Percentiles rank a stretch among this genome's conserved stretches.
Evolutionary conservation across 2,329 filamentous ascomycete species (phyloP).

Genomic region (Cladosporium sp.): DNA sequence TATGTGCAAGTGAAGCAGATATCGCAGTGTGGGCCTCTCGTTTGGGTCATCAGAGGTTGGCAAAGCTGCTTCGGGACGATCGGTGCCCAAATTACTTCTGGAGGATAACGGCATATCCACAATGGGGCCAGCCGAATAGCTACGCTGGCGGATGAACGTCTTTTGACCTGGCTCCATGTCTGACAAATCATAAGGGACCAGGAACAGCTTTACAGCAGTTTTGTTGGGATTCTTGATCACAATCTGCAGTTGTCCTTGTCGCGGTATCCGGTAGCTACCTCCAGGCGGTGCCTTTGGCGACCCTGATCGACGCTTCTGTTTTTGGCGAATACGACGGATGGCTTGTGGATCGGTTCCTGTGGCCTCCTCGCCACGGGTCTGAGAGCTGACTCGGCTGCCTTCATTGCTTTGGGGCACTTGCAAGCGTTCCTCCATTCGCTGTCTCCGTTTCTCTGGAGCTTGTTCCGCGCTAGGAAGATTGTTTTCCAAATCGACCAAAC

Average conservation of each 20-base stretch:
- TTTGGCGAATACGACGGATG: conserved; percentile 41
- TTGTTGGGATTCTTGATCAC: conserved; percentile 99
- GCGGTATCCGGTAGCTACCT: conserved; percentile 89
- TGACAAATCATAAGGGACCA: conserved; percentile 86
- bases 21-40: conserved; percentile 76
- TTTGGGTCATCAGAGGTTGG: conserved; percentile 51
- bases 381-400: conserved; percentile 33
- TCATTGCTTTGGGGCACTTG: conserved; percentile 27
- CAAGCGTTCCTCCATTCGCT: conserved; percentile 31
- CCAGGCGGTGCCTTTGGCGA: conserved; percentile 71
- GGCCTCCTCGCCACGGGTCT: conserved; percentile 25
- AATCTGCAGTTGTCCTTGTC: conserved; percentile 92
- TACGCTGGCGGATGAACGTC: conserved; percentile 92
- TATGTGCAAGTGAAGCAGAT: conserved; percentile 90
- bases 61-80: conserved; percentile 54
- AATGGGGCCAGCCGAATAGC: conserved; percentile 83
- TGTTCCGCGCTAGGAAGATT: conserved; percentile 53
- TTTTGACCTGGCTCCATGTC: conserved; percentile 95
- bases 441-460: conserved; percentile 34
- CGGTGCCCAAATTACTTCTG: conserved; percentile 51
- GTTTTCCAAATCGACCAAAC: conserved; percentile 86
- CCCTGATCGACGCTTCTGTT: conserved; percentile 57
- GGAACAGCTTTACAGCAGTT: conserved; percentile 92
- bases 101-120: conserved; percentile 65
- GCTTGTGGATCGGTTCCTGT: conserved; percentile 29